phyloP scores from a whole-genome alignment of 306 rosid species.

The Quercus gilva region DNA sequence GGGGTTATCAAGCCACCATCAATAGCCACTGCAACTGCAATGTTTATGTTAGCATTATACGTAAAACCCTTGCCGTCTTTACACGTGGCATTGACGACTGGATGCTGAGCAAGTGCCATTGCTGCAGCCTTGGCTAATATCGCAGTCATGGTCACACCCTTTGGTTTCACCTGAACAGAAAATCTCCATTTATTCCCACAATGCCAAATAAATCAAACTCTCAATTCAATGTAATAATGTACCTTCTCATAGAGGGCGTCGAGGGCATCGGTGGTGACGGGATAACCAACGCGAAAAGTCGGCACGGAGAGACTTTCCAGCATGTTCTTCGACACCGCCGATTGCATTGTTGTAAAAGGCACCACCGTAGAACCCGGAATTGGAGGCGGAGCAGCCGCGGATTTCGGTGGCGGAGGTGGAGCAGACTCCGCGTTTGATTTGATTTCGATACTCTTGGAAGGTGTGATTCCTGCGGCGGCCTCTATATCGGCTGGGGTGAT shows the following conservation, averaged over 20 bases:
- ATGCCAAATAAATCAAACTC: constrained; percentile 8
- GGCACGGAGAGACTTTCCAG: constrained; percentile 84
- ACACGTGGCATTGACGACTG: constrained; percentile 74
- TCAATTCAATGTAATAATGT: background rate
- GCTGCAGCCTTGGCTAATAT: constrained; percentile 84
- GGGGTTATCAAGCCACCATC: constrained; percentile 88
- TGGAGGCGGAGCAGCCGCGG: constrained; percentile 32
- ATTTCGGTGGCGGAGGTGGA: constrained; percentile 32
- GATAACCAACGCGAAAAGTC: constrained; percentile 78
- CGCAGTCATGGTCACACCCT: constrained; percentile 95
- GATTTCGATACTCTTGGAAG: constrained; percentile 38
- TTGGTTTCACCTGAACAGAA: constrained; percentile 66
- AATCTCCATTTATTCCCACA: background rate
- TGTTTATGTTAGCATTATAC: constrained; percentile 60
- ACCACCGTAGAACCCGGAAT: constrained; percentile 78
- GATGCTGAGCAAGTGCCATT: constrained; percentile 81
- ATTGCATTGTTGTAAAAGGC: constrained; percentile 90
- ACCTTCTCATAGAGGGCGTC: constrained; percentile 75
- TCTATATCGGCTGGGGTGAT: constrained; percentile 79
- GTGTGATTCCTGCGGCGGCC: constrained; percentile 64
- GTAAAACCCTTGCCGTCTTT: constrained; percentile 77
- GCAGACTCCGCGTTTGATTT: background rate
- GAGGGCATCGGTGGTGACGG: constrained; percentile 64
- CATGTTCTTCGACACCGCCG: constrained; percentile 87
- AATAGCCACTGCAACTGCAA: constrained; percentile 84